These are phyloP conservation scores for Ustilago xerochloae DNA, from an alignment of 1,284 basidiomycete genomes.

Conservation along the genomic window DNA sequence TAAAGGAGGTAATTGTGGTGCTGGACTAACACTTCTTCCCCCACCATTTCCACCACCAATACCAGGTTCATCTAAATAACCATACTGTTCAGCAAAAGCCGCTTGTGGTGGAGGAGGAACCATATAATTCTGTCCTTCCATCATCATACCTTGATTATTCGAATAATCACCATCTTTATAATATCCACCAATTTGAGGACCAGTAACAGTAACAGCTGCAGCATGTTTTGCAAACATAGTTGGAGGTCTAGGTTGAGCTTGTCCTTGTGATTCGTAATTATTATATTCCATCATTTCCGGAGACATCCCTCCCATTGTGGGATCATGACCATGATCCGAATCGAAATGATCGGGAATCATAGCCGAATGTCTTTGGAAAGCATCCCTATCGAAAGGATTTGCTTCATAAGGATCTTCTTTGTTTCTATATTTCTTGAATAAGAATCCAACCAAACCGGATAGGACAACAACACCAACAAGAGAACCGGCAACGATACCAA, in stretches of 20 bases:
- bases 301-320: constrained; percentile 18
- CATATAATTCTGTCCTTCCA: constrained; percentile 34
- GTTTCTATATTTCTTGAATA: constrained; percentile 63
- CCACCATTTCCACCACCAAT: constrained; percentile 21
- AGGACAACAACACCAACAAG: constrained; percentile 67
- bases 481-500: constrained; percentile 68
- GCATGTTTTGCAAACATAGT: constrained; percentile 68
- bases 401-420: constrained; percentile 65
- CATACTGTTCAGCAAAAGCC: constrained; percentile 34
- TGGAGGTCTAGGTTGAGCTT: constrained; percentile 65
- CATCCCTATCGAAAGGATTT: constrained; percentile 67
- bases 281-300: constrained; percentile 56
- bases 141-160: too few species aligned
- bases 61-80: constrained; percentile 41
- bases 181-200: constrained; percentile 53
- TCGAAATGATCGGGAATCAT: constrained; percentile 66
- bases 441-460: constrained; percentile 64
- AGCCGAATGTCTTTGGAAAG: constrained; percentile 64
- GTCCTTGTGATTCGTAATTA: constrained; percentile 55
- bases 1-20: constrained; percentile 55
- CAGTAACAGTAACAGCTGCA: constrained; percentile 35
- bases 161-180: constrained; percentile 47
- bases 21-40: constrained; percentile 32
- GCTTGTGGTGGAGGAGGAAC: constrained; percentile 34
- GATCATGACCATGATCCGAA: constrained; percentile 53